phyloP scores from a whole-genome alignment of 352 stramenopile genomes.

The Phytophthora niederhauseri region DNA sequence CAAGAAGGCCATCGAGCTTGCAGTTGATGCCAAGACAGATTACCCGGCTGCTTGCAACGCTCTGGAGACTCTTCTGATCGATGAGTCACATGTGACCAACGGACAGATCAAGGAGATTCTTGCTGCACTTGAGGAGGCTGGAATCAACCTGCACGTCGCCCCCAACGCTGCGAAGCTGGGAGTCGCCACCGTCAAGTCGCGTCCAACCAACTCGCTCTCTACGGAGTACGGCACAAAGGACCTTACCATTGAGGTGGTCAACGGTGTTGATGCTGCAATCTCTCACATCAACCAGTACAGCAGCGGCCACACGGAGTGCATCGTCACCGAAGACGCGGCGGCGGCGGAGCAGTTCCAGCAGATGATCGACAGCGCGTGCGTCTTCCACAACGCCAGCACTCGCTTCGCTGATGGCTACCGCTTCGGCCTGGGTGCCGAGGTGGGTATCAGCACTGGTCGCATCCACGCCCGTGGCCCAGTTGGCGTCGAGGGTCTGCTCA shows the following conservation, averaged over 20 bases:
- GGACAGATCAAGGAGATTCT: conserved; percentile 82
- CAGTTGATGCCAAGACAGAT: conserved; percentile 98
- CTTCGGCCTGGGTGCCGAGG: conserved; percentile 98
- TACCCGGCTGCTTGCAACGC: conserved; percentile 99
- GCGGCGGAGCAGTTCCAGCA: conserved; percentile 78
- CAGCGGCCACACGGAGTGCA: conserved; percentile 97
- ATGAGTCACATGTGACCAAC: conserved; percentile 86
- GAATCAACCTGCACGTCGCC: conserved; percentile 94
- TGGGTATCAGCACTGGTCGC: conserved; percentile 97
- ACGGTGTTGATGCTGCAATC: conserved; percentile 90
- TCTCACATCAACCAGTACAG: conserved; percentile 96
- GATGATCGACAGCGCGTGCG: conserved; percentile 95
- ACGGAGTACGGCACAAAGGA: conserved; percentile 96
- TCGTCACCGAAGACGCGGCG: conserved; percentile 93
- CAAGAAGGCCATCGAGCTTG: conserved; percentile 87
- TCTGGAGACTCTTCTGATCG: conserved; percentile 96
- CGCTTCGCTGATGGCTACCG: conserved; percentile 96
- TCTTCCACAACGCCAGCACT: conserved; percentile 99
- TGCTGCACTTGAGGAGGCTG: conserved; percentile 81
- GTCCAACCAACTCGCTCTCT: conserved; percentile 79
- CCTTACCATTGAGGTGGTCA: conserved; percentile 95
- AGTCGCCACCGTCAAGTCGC: conserved; percentile 72
- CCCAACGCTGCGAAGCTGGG: conserved; percentile 83
- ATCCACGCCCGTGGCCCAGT: conserved; percentile 97
- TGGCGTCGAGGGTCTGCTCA: conserved; percentile 97